phyloP scores from a whole-genome alignment of 495 filamentous ascomycete genomes.

The Jackrogersella multiformis region DNA sequence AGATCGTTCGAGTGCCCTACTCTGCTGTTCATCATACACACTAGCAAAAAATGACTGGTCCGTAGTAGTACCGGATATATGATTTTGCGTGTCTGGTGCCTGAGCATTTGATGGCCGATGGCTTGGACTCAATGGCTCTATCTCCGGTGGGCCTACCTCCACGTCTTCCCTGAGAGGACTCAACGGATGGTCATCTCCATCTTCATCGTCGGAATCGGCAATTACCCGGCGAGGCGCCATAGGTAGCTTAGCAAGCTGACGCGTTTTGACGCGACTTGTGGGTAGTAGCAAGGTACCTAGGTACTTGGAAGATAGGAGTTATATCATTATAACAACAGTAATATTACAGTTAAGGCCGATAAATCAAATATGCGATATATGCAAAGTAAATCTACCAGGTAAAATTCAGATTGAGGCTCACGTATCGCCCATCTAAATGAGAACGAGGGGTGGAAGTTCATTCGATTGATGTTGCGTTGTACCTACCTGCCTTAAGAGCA shows the following conservation, averaged over 20 bases:
- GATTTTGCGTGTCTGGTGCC: conserved; percentile 10
- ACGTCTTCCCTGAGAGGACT: conserved; percentile 20
- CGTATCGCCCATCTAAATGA: not conserved
- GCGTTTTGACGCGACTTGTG: conserved; percentile 30
- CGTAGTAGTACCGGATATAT: conserved; percentile 36
- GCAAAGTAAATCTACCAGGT: not conserved
- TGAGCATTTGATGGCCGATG: conserved; percentile 14
- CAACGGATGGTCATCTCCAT: conserved; percentile 34
- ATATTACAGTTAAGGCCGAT: not conserved
- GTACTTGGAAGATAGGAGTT: not conserved
- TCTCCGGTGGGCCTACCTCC: conserved; percentile 25
- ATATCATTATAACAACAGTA: not conserved
- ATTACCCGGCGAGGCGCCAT: conserved; percentile 43
- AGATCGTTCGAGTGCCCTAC: conserved; percentile 34
- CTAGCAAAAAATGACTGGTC: conserved; percentile 43
- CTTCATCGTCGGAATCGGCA: conserved; percentile 47
- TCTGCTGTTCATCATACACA: conserved; percentile 40
- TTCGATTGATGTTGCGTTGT: not conserved
- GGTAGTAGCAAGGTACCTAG: not conserved
- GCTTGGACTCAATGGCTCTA: conserved; percentile 45
- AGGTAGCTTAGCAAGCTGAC: conserved; percentile 11
- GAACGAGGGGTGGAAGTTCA: not conserved
- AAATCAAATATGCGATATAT: not conserved
- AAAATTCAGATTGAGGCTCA: not conserved
- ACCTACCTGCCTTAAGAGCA: conserved; percentile 21